Conservation (phyloP, 106 monocot species). For the Acorus calamus region DNA sequence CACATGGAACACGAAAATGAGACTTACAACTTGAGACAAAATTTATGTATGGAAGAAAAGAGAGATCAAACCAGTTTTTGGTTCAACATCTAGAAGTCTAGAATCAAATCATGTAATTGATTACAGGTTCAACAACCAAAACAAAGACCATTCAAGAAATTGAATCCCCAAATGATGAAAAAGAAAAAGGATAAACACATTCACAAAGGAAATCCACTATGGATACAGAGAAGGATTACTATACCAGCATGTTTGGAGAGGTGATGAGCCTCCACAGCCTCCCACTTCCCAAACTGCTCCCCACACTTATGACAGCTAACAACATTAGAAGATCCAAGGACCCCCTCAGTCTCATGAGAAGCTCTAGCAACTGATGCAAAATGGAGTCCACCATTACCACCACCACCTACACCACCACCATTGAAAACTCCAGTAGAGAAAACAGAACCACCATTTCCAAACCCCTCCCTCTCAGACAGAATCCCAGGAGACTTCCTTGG, state of each 20-base stretch:
- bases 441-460: slow-evolving; percentile 9
- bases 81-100: too few relatives aligned
- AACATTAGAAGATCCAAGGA: slow-evolving; percentile 3
- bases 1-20: too few relatives aligned
- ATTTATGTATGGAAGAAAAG: too few relatives aligned
- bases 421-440: slow-evolving; percentile 23
- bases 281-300: slow-evolving; percentile 67
- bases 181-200: background rate
- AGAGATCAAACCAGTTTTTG: too few relatives aligned
- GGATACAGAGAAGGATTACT: background rate
- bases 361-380: slow-evolving; percentile 8
- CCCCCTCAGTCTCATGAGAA: slow-evolving; percentile 4
- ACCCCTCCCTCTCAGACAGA: slow-evolving; percentile 11
- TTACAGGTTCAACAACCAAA: too few relatives aligned
- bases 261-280: slow-evolving; percentile 72
- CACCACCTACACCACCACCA: slow-evolving; percentile 9
- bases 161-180: background rate
- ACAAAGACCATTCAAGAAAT: too few relatives aligned
- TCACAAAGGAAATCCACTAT: background rate
- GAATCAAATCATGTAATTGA: too few relatives aligned
- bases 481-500: slow-evolving; percentile 33
- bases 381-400: slow-evolving; percentile 1
- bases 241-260: slow-evolving; percentile 95
- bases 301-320: slow-evolving; percentile 72
- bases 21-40: too few relatives aligned